phyloP scores from a whole-genome alignment of 129 eudicot species.

The Arctium minus region DNA sequence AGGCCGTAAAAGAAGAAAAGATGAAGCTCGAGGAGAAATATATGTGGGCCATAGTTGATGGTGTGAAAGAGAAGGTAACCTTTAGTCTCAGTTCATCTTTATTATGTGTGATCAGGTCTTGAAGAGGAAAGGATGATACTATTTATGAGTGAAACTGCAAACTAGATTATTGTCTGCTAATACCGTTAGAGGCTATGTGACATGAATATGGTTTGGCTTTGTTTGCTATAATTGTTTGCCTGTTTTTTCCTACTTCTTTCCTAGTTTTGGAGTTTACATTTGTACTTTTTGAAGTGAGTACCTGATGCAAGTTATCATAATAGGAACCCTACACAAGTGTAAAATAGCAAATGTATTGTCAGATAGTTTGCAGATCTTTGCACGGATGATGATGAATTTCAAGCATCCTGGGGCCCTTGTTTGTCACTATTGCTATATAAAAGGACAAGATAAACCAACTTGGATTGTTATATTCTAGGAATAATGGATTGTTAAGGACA shows the following conservation, averaged over 20 bases:
- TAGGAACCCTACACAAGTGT: not conserved
- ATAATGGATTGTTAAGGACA: not conserved
- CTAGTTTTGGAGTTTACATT: not conserved
- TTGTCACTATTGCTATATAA: not conserved
- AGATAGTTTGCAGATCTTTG: not conserved
- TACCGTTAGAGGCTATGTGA: no score
- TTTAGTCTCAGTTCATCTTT: not conserved
- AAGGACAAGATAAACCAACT: not conserved
- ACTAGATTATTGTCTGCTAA: no score
- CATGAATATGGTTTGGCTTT: not conserved
- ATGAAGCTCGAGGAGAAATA: conserved; percentile 89
- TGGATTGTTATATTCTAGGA: not conserved
- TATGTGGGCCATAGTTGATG: conserved; percentile 98
- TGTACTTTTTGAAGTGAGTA: not conserved
- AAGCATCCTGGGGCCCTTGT: not conserved
- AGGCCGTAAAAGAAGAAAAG: conserved; percentile 84
- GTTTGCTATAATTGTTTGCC: not conserved
- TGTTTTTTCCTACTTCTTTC: not conserved
- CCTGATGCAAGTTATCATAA: not conserved
- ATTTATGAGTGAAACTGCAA: not conserved
- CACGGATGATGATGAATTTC: not conserved
- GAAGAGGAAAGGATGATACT: not conserved
- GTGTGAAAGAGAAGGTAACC: conserved; percentile 92
- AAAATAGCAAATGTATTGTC: not conserved
- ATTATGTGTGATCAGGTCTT: conserved; percentile 7